Evolutionary conservation across 805 yeast genomes (phyloP).

Genomic region (Komagataella phaffii): DNA sequence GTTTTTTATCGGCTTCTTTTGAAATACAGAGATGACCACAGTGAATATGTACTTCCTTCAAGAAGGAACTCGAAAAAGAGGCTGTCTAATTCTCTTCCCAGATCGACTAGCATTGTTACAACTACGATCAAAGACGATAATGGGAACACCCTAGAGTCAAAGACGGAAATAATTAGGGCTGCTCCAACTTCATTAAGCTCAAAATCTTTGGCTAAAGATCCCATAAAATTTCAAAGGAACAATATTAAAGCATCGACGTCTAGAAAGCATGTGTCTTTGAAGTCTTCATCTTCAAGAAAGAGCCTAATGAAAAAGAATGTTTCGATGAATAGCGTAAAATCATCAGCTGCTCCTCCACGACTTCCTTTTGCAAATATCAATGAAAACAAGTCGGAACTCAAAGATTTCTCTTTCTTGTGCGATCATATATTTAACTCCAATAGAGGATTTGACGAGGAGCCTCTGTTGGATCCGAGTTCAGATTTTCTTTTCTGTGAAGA

Average conservation of each 20-base stretch:
- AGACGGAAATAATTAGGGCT: conserved; percentile 16
- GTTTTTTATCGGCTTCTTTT: conserved; percentile 21
- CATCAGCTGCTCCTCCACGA: neutral
- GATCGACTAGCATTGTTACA: conserved; percentile 17
- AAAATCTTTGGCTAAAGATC: neutral
- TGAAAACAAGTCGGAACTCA: conserved; percentile 2
- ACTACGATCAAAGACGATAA: conserved; percentile 20
- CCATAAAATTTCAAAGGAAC: conserved; percentile 15
- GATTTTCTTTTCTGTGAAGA: neutral
- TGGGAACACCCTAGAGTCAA: conserved; percentile 15
- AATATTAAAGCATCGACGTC: conserved; percentile 35
- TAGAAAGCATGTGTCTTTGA: conserved; percentile 34
- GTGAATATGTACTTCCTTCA: conserved; percentile 2
- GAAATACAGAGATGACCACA: conserved; percentile 18
- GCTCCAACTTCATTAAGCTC: conserved; percentile 2
- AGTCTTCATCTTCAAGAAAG: conserved; percentile 2
- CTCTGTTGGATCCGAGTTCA: neutral
- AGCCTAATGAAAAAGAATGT: neutral
- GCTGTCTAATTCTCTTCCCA: conserved; percentile 7
- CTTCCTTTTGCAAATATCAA: neutral
- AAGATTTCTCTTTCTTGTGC: conserved; percentile 4
- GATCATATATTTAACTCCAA: conserved; percentile 2
- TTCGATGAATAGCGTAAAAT: neutral
- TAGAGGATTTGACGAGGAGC: neutral
- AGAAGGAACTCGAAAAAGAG: neutral